Percentiles rank a stretch among this genome's conserved stretches.
Conservation (phyloP, 2,329 filamentous ascomycete species). For the Sphaerulina vaccinii region DNA sequence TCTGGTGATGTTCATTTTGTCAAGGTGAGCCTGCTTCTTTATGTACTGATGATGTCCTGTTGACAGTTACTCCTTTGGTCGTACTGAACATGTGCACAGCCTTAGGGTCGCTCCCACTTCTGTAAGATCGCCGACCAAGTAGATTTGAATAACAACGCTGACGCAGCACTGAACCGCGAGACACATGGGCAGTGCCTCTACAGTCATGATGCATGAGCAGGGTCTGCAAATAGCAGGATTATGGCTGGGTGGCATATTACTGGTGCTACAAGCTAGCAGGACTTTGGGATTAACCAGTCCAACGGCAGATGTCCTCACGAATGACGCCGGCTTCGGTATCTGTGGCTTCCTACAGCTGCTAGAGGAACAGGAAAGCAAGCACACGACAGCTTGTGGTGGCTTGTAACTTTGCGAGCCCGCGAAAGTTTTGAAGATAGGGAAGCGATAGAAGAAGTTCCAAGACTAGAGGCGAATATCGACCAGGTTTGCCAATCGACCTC, state of each 20-base stretch:
- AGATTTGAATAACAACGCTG: slow-evolving; percentile 2
- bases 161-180: slow-evolving; percentile 1
- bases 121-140: slow-evolving; percentile 4
- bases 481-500: too few relatives aligned
- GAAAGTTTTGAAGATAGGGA: background rate
- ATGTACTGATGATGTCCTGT: background rate
- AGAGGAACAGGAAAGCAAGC: slow-evolving; percentile 23
- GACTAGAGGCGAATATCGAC: slow-evolving; percentile 1
- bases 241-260: slow-evolving; percentile 1
- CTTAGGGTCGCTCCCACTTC: slow-evolving; percentile 5
- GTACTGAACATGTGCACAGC: slow-evolving; percentile 9
- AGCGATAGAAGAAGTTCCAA: background rate
- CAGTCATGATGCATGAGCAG: slow-evolving; percentile 3
- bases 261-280: slow-evolving; percentile 5
- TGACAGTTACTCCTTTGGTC: background rate
- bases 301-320: slow-evolving; percentile 6
- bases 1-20: slow-evolving; percentile 3
- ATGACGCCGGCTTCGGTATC: background rate
- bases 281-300: slow-evolving; percentile 5
- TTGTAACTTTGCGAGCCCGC: slow-evolving; percentile 8
- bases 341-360: slow-evolving; percentile 1
- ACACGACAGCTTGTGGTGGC: slow-evolving; percentile 36
- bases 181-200: slow-evolving; percentile 4
- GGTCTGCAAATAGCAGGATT: slow-evolving; percentile 13
- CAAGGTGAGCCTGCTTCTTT: slow-evolving; percentile 1